Evolutionary conservation across 345 rosid species (phyloP).

Genomic region (Rhizophora apiculata): DNA sequence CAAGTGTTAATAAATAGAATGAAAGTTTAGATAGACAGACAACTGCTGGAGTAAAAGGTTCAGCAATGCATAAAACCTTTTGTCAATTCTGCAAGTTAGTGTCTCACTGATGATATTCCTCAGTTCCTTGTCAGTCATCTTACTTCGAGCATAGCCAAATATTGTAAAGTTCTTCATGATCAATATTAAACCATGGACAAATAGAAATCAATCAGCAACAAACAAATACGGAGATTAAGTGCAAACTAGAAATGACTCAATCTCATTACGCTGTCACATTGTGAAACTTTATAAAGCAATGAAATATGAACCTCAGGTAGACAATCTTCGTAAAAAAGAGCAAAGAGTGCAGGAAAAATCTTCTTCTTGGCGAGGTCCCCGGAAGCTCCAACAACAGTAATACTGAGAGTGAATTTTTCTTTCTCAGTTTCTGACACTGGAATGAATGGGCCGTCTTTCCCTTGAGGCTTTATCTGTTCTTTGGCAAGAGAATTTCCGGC

Average conservation of each 20-base stretch:
- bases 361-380: constrained; percentile 95
- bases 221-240: not conserved
- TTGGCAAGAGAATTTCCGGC: constrained; percentile 41
- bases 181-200: constrained; percentile 5
- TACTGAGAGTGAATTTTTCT: constrained; percentile 54
- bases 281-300: constrained; percentile 1
- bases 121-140: constrained; percentile 72
- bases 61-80: constrained; percentile 40
- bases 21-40: not conserved
- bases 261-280: not conserved
- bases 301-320: constrained; percentile 51
- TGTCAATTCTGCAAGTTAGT: constrained; percentile 82
- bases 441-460: constrained; percentile 17
- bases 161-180: constrained; percentile 51
- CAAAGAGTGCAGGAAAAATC: constrained; percentile 87
- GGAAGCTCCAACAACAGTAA: constrained; percentile 91
- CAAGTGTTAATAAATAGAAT: not conserved
- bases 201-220: constrained; percentile 7
- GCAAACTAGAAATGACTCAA: not conserved
- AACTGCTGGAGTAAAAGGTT: not conserved
- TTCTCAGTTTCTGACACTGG: constrained; percentile 27
- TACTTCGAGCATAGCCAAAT: constrained; percentile 79
- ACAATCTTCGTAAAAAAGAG: constrained; percentile 79
- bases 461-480: constrained; percentile 22
- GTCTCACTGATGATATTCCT: constrained; percentile 67